These are phyloP conservation scores for Solanum pimpinellifolium DNA, from an alignment of 257 asterid genomes.

Conservation along the genomic window DNA sequence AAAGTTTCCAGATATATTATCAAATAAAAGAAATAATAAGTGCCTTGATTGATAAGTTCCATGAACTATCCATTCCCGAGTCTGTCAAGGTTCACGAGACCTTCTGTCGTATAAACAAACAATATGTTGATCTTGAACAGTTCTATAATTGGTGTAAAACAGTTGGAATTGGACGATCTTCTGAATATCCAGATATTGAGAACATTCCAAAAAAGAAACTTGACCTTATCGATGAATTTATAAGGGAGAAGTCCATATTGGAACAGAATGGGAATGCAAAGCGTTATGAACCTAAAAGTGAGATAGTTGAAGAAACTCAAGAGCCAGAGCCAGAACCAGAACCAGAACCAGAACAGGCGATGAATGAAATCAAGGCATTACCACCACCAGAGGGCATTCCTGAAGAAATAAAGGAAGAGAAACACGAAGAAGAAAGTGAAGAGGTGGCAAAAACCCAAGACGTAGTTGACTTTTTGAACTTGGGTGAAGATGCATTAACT, in stretches of 20 bases:
- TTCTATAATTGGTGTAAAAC: conserved; percentile 67
- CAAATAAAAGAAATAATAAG: conserved; percentile 60
- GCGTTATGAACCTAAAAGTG: conserved; percentile 13
- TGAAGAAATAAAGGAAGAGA: conserved; percentile 11
- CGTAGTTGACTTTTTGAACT: conserved; percentile 55
- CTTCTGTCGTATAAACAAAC: conserved; percentile 66
- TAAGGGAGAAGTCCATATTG: conserved; percentile 40
- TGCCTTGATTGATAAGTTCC: conserved; percentile 58
- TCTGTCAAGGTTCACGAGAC: conserved; percentile 60
- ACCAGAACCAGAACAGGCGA: conserved; percentile 34
- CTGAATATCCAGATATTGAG: conserved; percentile 80
- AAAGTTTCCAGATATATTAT: conserved; percentile 59
- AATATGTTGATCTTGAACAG: conserved; percentile 60
- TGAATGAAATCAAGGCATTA: conserved; percentile 56
- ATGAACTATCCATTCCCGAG: conserved; percentile 57
- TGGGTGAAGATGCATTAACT: conserved; percentile 42
- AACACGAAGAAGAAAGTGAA: neutral
- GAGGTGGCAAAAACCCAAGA: conserved; percentile 21
- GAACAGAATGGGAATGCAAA: conserved; percentile 3
- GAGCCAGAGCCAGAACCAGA: conserved; percentile 14
- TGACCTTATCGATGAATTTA: conserved; percentile 77
- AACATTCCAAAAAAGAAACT: conserved; percentile 62
- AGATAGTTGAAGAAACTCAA: neutral
- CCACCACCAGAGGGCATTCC: conserved; percentile 55
- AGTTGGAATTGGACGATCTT: conserved; percentile 53